phyloP scores from a whole-genome alignment of 148 eudicot genomes.

The Bassia scoparia region DNA sequence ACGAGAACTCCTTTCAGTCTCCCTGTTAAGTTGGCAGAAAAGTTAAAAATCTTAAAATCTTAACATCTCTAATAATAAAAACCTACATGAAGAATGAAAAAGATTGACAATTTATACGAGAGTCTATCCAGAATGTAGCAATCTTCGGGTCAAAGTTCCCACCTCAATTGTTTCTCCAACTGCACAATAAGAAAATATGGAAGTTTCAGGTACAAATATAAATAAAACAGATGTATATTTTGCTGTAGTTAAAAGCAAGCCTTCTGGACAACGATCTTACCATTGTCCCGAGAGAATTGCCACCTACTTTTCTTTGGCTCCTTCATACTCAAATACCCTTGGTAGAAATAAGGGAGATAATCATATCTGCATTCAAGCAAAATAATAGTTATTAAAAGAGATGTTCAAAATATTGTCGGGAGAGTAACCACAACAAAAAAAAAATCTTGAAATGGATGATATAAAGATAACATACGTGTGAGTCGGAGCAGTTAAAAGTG shows the following conservation, averaged over 20 bases:
- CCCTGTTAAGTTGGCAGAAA: constrained; percentile 40
- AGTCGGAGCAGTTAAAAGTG: constrained; percentile 71
- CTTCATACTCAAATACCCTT: constrained; percentile 93
- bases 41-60: constrained; percentile 6
- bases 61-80: too few relatives aligned
- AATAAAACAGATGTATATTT: background rate
- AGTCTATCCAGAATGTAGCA: constrained; percentile 95
- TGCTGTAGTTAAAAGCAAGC: constrained; percentile 6
- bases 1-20: constrained; percentile 85
- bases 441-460: background rate
- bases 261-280: constrained; percentile 32
- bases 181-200: constrained; percentile 34
- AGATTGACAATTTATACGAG: constrained; percentile 41
- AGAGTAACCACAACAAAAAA: background rate
- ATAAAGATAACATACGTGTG: constrained; percentile 40
- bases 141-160: constrained; percentile 96
- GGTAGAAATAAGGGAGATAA: constrained; percentile 93
- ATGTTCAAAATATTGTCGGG: background rate
- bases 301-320: constrained; percentile 93
- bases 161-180: constrained; percentile 92
- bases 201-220: constrained; percentile 15
- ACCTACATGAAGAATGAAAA: background rate
- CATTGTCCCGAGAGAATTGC: constrained; percentile 97
- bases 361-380: constrained; percentile 53
- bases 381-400: constrained; percentile 9